Percentiles rank a stretch among this genome's conserved stretches.
Evolutionary conservation across 768 basidiomycete genomes (phyloP).

Genomic region (Clitopilus passeckerianus): DNA sequence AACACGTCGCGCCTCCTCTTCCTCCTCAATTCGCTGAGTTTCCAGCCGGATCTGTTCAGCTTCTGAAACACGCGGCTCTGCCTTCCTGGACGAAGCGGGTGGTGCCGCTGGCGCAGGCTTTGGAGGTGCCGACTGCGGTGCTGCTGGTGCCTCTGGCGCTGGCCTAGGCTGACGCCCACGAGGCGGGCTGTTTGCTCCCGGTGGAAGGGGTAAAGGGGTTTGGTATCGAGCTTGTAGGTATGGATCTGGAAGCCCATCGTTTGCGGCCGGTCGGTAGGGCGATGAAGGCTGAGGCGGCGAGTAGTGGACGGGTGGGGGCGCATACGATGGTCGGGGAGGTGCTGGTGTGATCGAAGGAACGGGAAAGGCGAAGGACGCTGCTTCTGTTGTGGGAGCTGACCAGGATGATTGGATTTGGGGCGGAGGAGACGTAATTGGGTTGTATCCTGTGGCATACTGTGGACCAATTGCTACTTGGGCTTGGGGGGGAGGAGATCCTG

Average conservation of each 20-base stretch:
- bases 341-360: slow-evolving; percentile 19
- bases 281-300: slow-evolving; percentile 1
- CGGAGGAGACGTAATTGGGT: not conserved
- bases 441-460: not conserved
- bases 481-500: not conserved
- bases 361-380: slow-evolving; percentile 21
- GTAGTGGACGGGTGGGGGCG: slow-evolving; percentile 2
- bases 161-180: not conserved
- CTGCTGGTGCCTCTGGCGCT: slow-evolving; percentile 11
- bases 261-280: slow-evolving; percentile 9
- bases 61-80: slow-evolving; percentile 22
- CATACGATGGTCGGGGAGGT: not conserved
- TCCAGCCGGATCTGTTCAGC: slow-evolving; percentile 28
- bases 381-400: not conserved
- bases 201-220: slow-evolving; percentile 52
- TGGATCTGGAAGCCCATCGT: slow-evolving; percentile 28
- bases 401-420: not conserved
- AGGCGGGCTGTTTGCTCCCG: slow-evolving; percentile 16
- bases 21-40: slow-evolving; percentile 30
- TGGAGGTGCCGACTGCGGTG: not conserved
- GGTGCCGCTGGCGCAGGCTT: not conserved
- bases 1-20: slow-evolving; percentile 28
- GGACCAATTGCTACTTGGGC: not conserved
- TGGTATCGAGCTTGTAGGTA: slow-evolving; percentile 44
- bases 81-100: not conserved